Conservation (phyloP, 495 filamentous ascomycete species). For the Tuber borchii region DNA sequence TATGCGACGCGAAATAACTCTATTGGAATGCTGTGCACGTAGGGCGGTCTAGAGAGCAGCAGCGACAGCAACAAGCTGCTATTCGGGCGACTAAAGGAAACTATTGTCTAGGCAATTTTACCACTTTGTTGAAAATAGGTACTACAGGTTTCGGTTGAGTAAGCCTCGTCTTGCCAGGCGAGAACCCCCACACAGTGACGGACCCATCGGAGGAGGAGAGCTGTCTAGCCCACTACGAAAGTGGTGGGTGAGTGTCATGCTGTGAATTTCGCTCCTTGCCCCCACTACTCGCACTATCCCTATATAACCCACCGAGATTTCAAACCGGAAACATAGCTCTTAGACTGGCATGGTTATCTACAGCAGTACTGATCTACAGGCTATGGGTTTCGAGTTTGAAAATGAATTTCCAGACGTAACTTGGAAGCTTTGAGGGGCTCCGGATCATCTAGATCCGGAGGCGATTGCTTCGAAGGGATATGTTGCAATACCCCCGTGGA, state of each 20-base stretch:
- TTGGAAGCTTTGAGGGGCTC: slow-evolving; percentile 98
- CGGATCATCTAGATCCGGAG: slow-evolving; percentile 96
- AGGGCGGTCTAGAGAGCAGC: slow-evolving; percentile 30
- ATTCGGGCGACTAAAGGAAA: slow-evolving; percentile 87
- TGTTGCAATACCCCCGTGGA: slow-evolving; percentile 98
- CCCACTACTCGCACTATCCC: slow-evolving; percentile 87
- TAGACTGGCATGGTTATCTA: slow-evolving; percentile 92
- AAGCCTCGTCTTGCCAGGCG: slow-evolving; percentile 85
- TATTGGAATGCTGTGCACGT: slow-evolving; percentile 29
- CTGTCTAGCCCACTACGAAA: slow-evolving; percentile 91
- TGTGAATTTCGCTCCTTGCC: slow-evolving; percentile 55
- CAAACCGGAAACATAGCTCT: slow-evolving; percentile 90
- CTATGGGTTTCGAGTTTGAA: slow-evolving; percentile 97
- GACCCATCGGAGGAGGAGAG: slow-evolving; percentile 99
- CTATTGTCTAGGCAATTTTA: slow-evolving; percentile 85
- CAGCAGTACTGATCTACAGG: too few relatives aligned
- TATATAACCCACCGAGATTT: slow-evolving; percentile 97
- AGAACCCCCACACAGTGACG: slow-evolving; percentile 99
- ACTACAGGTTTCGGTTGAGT: slow-evolving; percentile 96
- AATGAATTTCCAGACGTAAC: slow-evolving; percentile 98
- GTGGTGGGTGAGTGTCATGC: slow-evolving; percentile 67
- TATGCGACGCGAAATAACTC: slow-evolving; percentile 27
- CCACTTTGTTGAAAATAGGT: slow-evolving; percentile 78
- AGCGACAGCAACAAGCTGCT: slow-evolving; percentile 42
- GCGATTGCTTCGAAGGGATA: slow-evolving; percentile 96